Base-by-base conservation (phyloP, 169 alveolate species). In the Miamiensis avidus region DNA sequence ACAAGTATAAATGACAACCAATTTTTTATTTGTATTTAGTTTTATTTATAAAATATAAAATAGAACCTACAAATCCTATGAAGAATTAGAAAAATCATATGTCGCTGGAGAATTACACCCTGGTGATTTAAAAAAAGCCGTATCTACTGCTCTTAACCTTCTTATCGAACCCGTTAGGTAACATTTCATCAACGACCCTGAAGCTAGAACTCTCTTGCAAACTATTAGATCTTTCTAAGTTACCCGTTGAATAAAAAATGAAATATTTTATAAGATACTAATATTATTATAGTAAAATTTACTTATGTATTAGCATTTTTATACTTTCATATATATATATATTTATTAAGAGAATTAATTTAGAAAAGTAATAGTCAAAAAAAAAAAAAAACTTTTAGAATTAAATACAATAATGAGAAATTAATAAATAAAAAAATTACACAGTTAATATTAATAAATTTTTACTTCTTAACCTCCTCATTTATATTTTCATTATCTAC, bases 161-260 rank as follows among this genome's bases (percentile, higher is more conserved):
- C 87, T 98, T 93, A 86, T 99, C 28, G 97, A 98, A 79, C 99
- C 99, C 65, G 99, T 99, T 1, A 95, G 99, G 79, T 96, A 96
- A 31, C 99, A 99, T 89, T 99, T 99, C 90, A 94, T 94, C 76
- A 85, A 79, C 11, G 87, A 86, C 28, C 87, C 90, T 31, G 86
- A 77, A 25, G 90, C 90, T 29, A 86, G 81, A 29, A 28, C 34
- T n/a, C 75, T 86, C 31, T 86, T 86, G 73, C 26, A 4, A 4
- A 49, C 69, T 49, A 49, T 49, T 20, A 49, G 69, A 49, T 49
- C 69, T 49, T 49, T 49, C 69, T 49, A 49, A 49, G 69, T 49
- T 49, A 49, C 69, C 4, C 4, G 69, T 11, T 49, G 69, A 49
- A 11, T 49, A 49, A 49, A 49, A 49, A n/a, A n/a, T n/a, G n/a